Evolutionary conservation across 495 filamentous ascomycete species (phyloP), one percentile per base, ranked within the genome.

Genomic region (Pseudotulostoma volvatum): DNA sequence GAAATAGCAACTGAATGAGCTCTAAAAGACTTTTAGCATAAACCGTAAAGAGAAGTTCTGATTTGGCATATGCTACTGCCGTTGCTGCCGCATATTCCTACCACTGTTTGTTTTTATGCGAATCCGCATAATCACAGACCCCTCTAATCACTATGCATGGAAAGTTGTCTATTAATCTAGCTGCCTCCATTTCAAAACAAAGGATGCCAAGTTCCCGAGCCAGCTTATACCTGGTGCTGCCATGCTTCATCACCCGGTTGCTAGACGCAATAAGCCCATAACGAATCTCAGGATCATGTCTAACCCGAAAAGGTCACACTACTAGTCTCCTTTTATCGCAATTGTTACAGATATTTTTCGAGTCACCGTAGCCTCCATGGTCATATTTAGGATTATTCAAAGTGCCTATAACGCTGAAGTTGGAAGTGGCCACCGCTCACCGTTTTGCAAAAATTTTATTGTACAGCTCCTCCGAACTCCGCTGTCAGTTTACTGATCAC

Each of bases 51-150:
- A n/a, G n/a, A n/a, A n/a, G n/a, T n/a, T n/a, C n/a, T n/a, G n/a
- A n/a, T n/a, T n/a, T n/a, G n/a, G n/a, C n/a, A n/a, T n/a, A n/a
- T n/a, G n/a, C n/a, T n/a, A n/a, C n/a, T n/a, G n/a, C n/a, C n/a
- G n/a, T n/a, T n/a, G n/a, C n/a, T n/a, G n/a, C n/a, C n/a, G n/a
- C n/a, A n/a, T n/a, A n/a, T n/a, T n/a, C n/a, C n/a, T n/a, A n/a
- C n/a, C n/a, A n/a, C n/a, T n/a, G n/a, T n/a, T 58, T 53, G 41
- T 55, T 54, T 38, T 56, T 59, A 36, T 58, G 56, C 9, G 46
- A 45, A 41, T 59, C 50, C 17, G 50, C 23, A 31, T 58, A 58
- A 31, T 58, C 54, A 39, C 51, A 54, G 17, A 57, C 54, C 4
- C 54, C 54, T 16, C 53, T 37, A 13, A 57, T 50, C 5, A 51